Evolutionary conservation across 768 basidiomycete genomes (phyloP).

Genomic region (Candolleomyces efflorescens): DNA sequence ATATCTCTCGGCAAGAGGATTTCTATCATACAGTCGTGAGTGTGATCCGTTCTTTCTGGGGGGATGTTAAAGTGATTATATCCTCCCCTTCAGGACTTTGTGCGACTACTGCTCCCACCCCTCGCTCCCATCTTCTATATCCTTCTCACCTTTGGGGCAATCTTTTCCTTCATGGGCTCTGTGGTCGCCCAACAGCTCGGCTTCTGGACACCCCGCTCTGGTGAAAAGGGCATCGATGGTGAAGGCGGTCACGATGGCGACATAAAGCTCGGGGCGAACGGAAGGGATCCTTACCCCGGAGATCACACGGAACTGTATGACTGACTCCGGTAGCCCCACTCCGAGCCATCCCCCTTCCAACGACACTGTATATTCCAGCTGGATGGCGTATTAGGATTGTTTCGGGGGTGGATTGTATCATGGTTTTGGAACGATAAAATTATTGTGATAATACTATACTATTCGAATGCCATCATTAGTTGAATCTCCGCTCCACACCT

Average conservation of each 20-base stretch:
- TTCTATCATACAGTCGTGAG: constrained; percentile 9
- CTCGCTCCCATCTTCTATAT: constrained; percentile 30
- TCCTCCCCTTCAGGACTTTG: constrained; percentile 31
- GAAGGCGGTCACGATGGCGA: background rate
- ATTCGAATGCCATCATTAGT: too few species aligned
- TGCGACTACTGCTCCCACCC: constrained; percentile 39
- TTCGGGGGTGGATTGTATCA: too few species aligned
- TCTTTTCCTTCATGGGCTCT: constrained; percentile 25
- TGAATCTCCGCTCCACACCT: too few species aligned
- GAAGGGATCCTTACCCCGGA: background rate
- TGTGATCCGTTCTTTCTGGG: constrained; percentile 32
- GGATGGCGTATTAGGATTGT: too few species aligned
- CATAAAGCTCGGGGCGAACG: background rate
- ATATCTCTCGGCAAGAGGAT: constrained; percentile 8
- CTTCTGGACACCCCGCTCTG: constrained; percentile 22
- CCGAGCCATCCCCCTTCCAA: too few species aligned
- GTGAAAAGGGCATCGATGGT: background rate
- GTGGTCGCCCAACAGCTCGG: constrained; percentile 27
- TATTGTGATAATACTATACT: too few species aligned
- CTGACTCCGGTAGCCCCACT: background rate
- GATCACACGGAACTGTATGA: background rate
- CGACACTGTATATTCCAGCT: too few species aligned
- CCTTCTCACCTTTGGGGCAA: constrained; percentile 21
- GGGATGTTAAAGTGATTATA: background rate
- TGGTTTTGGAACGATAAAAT: too few species aligned